These are phyloP conservation scores for Saccharomyces hybrid DNA, from an alignment of 1,139 yeast genomes.

Conservation along the genomic window DNA sequence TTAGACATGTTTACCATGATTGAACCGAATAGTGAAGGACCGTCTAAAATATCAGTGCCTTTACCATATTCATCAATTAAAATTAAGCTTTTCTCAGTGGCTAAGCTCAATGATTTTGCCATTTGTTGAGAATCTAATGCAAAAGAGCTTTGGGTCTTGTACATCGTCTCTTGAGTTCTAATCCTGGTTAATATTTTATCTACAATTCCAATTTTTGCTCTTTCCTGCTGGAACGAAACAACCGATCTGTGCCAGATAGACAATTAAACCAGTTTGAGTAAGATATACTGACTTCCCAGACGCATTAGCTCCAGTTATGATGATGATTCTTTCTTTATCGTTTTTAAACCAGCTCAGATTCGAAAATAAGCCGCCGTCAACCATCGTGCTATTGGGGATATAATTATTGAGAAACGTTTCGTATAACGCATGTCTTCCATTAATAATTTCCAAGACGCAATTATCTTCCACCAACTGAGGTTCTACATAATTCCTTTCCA, in stretches of 20 bases:
- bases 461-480: slow-evolving; percentile 35
- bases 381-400: slow-evolving; percentile 34
- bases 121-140: slow-evolving; percentile 41
- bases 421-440: slow-evolving; percentile 38
- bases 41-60: slow-evolving; percentile 43
- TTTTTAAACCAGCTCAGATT: slow-evolving; percentile 7
- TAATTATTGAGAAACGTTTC: slow-evolving; percentile 34
- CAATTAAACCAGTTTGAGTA: slow-evolving; percentile 39
- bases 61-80: slow-evolving; percentile 47
- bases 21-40: slow-evolving; percentile 40
- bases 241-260: slow-evolving; percentile 43
- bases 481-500: slow-evolving; percentile 29
- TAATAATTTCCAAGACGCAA: slow-evolving; percentile 16
- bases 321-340: slow-evolving; percentile 14
- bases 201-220: slow-evolving; percentile 39
- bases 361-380: slow-evolving; percentile 19
- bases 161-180: slow-evolving; percentile 38
- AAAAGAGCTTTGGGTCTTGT: slow-evolving; percentile 40
- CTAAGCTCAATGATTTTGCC: slow-evolving; percentile 35
- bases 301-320: slow-evolving; percentile 46
- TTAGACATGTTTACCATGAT: slow-evolving; percentile 29
- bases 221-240: slow-evolving; percentile 41
- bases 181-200: slow-evolving; percentile 40
- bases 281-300: slow-evolving; percentile 47
- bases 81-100: slow-evolving; percentile 36